Percentiles rank a stretch among this genome's conserved stretches.
phyloP scores from a whole-genome alignment of 192 early-diverging fungal species.

The Phlyctochytrium arcticum region DNA sequence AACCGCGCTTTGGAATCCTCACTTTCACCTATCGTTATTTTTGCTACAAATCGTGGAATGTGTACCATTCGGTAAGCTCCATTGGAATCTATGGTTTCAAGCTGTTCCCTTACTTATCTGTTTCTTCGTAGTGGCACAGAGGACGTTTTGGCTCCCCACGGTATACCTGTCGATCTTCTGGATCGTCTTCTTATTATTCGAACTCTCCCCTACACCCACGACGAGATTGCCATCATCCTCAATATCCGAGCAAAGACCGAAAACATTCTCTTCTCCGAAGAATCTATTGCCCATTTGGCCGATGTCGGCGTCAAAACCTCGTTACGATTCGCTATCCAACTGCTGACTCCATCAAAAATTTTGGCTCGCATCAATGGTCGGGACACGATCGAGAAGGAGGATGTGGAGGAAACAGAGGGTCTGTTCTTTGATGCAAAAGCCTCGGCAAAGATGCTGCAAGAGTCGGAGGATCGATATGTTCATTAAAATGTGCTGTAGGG shows the following conservation, averaged over 20 bases:
- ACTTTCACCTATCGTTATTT: slow-evolving; percentile 93
- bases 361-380: slow-evolving; percentile 83
- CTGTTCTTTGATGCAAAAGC: slow-evolving; percentile 88
- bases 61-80: slow-evolving; percentile 70
- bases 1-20: slow-evolving; percentile 96
- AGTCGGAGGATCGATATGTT: slow-evolving; percentile 39
- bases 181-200: slow-evolving; percentile 95
- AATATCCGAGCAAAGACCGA: slow-evolving; percentile 90
- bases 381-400: slow-evolving; percentile 73
- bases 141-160: slow-evolving; percentile 62
- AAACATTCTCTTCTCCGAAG: slow-evolving; percentile 86
- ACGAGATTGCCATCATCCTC: slow-evolving; percentile 85
- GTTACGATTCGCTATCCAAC: slow-evolving; percentile 91
- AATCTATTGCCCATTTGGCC: slow-evolving; percentile 79
- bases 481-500: slow-evolving; percentile 22
- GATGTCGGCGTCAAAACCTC: slow-evolving; percentile 91
- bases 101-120: not conserved
- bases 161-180: slow-evolving; percentile 93
- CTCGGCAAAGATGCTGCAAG: slow-evolving; percentile 69
- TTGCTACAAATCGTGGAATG: slow-evolving; percentile 96
- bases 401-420: slow-evolving; percentile 79
- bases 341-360: slow-evolving; percentile 87
- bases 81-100: not conserved
- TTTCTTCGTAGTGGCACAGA: slow-evolving; percentile 50
- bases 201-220: slow-evolving; percentile 79